Evolutionary conservation across 495 filamentous ascomycete genomes (phyloP).

Genomic region (Penicillium flavigenum): DNA sequence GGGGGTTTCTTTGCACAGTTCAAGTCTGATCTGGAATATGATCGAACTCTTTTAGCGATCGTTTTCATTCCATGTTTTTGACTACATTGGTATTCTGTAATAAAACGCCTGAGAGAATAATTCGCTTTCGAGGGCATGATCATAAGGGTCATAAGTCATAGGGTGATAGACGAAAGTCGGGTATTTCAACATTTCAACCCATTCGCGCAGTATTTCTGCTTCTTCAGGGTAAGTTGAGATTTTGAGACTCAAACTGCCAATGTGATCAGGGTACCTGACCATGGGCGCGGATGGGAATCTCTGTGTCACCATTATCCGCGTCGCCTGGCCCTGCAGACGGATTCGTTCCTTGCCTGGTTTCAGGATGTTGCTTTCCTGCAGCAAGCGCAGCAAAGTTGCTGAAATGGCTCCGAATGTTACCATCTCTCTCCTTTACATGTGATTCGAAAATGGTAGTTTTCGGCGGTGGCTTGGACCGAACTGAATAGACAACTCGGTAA

Average conservation of each 20-base stretch:
- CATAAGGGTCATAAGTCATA: slow-evolving; percentile 15
- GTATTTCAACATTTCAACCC: neutral
- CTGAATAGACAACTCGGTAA: slow-evolving; percentile 66
- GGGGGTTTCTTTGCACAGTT: slow-evolving; percentile 25
- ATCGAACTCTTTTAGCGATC: slow-evolving; percentile 30
- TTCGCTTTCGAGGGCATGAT: slow-evolving; percentile 15
- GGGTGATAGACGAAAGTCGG: neutral
- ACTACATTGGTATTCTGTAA: slow-evolving; percentile 31
- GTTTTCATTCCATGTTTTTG: slow-evolving; percentile 34
- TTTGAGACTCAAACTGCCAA: neutral
- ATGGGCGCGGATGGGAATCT: slow-evolving; percentile 22
- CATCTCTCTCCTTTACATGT: slow-evolving; percentile 24
- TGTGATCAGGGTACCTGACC: slow-evolving; percentile 1
- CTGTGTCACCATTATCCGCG: neutral
- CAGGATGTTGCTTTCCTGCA: neutral
- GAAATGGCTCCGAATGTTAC: slow-evolving; percentile 17
- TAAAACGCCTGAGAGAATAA: slow-evolving; percentile 10
- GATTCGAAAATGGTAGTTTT: slow-evolving; percentile 57
- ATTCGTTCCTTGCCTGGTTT: neutral
- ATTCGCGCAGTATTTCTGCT: neutral
- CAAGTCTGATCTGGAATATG: slow-evolving; percentile 20
- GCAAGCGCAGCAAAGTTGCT: slow-evolving; percentile 3
- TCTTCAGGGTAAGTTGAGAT: neutral
- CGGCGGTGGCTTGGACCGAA: slow-evolving; percentile 63
- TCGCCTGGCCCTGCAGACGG: neutral